phyloP scores from a whole-genome alignment of 108 stramenopile species.

The Chaetoceros muelleri region DNA sequence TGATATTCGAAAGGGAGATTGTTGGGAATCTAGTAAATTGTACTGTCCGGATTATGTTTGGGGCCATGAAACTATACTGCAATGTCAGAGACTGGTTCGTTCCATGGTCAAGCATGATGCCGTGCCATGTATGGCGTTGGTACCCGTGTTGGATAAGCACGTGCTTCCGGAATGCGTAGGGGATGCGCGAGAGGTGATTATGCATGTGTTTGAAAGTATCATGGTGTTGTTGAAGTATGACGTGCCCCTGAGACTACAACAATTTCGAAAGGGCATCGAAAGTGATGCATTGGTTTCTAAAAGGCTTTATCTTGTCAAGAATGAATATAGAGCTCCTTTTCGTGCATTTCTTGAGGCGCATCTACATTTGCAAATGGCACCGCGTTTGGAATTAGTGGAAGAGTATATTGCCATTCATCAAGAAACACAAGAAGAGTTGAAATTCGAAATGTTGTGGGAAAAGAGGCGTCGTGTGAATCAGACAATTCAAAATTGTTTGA shows the following conservation, averaged over 20 bases:
- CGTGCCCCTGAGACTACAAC: conserved; percentile 51
- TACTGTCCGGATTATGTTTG: conserved; percentile 78
- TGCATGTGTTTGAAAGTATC: conserved; percentile 5
- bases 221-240: conserved; percentile 29
- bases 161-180: neutral
- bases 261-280: conserved; percentile 68
- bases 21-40: conserved; percentile 79
- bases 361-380: conserved; percentile 59
- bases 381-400: conserved; percentile 57
- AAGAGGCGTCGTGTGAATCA: neutral
- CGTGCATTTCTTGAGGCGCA: conserved; percentile 78
- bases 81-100: conserved; percentile 53
- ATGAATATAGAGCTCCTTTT: conserved; percentile 81
- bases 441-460: conserved; percentile 12
- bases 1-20: conserved; percentile 30
- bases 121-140: neutral
- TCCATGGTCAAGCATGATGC: conserved; percentile 54
- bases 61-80: conserved; percentile 62
- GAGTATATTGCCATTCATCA: conserved; percentile 27
- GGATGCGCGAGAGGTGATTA: neutral
- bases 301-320: conserved; percentile 79
- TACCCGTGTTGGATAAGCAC: neutral
- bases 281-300: conserved; percentile 68
- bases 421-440: too few relatives aligned
- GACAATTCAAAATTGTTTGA: neutral